Evolutionary conservation across 2,329 filamentous ascomycete genomes (phyloP).

Genomic region (Fusarium setosum): DNA sequence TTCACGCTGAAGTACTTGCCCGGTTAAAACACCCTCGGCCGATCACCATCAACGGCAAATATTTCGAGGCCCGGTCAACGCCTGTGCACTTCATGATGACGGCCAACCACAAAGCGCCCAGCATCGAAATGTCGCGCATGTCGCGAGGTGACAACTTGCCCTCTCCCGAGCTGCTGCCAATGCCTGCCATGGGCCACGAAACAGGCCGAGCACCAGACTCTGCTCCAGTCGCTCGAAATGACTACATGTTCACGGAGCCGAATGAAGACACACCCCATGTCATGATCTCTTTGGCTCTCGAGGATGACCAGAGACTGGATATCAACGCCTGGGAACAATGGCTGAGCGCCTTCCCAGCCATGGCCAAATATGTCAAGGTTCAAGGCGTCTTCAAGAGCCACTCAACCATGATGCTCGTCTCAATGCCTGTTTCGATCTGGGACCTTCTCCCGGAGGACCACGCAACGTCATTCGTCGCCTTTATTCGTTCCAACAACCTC

Average conservation of each 20-base stretch:
- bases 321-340: conserved; percentile 70
- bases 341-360: conserved; percentile 65
- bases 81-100: conserved; percentile 74
- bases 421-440: conserved; percentile 70
- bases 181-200: conserved; percentile 32
- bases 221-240: conserved; percentile 34
- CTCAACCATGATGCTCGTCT: conserved; percentile 67
- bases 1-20: conserved; percentile 70
- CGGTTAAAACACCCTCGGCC: conserved; percentile 69
- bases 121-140: conserved; percentile 64
- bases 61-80: conserved; percentile 68
- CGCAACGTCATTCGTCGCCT: conserved; percentile 68
- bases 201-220: conserved; percentile 43
- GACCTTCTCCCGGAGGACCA: conserved; percentile 68
- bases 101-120: conserved; percentile 67
- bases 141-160: conserved; percentile 39
- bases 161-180: conserved; percentile 33
- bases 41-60: conserved; percentile 67
- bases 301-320: conserved; percentile 67
- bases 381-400: conserved; percentile 72
- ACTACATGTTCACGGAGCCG: conserved; percentile 54
- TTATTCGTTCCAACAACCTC: conserved; percentile 69
- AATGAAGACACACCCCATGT: conserved; percentile 69
- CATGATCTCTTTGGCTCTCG: conserved; percentile 69
- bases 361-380: conserved; percentile 70